phyloP scores from a whole-genome alignment of 2,329 filamentous ascomycete genomes.

The Botrytis deweyae region DNA sequence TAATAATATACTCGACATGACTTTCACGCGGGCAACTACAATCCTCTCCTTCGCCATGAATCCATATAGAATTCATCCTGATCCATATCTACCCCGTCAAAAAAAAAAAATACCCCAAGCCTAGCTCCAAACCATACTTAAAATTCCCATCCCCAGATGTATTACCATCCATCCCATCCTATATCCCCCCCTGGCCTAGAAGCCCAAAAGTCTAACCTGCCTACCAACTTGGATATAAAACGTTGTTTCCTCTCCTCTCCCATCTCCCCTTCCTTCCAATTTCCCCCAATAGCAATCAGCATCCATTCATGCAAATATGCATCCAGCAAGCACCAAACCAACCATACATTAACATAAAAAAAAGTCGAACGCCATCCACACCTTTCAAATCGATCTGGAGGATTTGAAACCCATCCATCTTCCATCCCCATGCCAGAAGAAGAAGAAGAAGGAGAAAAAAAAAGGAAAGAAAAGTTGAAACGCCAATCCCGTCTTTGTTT shows the following conservation, averaged over 20 bases:
- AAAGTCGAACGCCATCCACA: constrained; percentile 4
- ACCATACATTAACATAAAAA: background rate
- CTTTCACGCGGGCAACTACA: background rate
- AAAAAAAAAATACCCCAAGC: background rate
- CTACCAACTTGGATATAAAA: constrained; percentile 15
- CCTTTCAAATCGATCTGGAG: background rate
- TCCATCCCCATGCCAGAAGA: constrained; percentile 12
- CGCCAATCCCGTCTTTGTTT: constrained; percentile 17
- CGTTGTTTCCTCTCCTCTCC: background rate
- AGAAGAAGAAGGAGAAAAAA: background rate
- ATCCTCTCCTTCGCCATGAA: too few relatives aligned
- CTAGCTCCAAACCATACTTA: constrained; percentile 11
- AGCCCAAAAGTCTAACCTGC: constrained; percentile 5
- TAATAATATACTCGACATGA: background rate
- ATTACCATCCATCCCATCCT: background rate
- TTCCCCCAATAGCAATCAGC: constrained; percentile 13
- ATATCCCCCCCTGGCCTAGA: background rate
- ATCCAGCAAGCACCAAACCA: constrained; percentile 12
- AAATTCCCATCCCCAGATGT: background rate
- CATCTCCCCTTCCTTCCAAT: background rate
- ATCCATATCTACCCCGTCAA: background rate
- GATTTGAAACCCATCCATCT: constrained; percentile 2
- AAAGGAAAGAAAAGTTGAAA: background rate
- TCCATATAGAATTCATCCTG: background rate
- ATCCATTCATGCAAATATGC: background rate